Conservation (phyloP, 768 basidiomycete species). For the Tremella mesenterica region DNA sequence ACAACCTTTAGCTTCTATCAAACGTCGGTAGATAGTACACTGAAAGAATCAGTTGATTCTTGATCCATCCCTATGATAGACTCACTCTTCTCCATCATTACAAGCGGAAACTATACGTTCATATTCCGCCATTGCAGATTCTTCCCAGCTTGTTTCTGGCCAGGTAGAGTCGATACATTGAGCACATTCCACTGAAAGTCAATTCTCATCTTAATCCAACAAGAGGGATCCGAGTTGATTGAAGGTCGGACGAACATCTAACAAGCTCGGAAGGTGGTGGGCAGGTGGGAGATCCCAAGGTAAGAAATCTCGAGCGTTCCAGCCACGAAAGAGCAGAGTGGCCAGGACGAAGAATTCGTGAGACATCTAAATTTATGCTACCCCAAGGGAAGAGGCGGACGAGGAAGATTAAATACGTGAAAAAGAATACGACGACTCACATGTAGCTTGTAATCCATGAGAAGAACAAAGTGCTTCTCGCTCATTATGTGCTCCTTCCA, state of each 20-base stretch:
- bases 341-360: neutral
- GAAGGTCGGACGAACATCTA: neutral
- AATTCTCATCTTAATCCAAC: neutral
- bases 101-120: slow-evolving; percentile 26
- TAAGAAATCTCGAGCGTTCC: no score
- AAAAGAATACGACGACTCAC: slow-evolving; percentile 16
- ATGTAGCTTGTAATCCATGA: slow-evolving; percentile 23
- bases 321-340: neutral
- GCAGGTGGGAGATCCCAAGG: neutral
- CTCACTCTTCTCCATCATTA: slow-evolving; percentile 24
- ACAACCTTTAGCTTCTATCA: no score
- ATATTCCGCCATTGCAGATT: slow-evolving; percentile 37
- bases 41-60: no score
- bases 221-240: neutral
- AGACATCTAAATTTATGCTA: neutral
- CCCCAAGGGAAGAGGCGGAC: neutral
- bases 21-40: no score
- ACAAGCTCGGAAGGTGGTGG: neutral
- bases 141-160: slow-evolving; percentile 30
- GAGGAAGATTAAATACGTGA: neutral
- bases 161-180: slow-evolving; percentile 35
- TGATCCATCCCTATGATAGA: no score
- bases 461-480: slow-evolving; percentile 28
- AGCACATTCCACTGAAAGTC: slow-evolving; percentile 28
- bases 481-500: slow-evolving; percentile 25